phyloP scores from a whole-genome alignment of 345 rosid species.

The Crucihimalaya himalaica region DNA sequence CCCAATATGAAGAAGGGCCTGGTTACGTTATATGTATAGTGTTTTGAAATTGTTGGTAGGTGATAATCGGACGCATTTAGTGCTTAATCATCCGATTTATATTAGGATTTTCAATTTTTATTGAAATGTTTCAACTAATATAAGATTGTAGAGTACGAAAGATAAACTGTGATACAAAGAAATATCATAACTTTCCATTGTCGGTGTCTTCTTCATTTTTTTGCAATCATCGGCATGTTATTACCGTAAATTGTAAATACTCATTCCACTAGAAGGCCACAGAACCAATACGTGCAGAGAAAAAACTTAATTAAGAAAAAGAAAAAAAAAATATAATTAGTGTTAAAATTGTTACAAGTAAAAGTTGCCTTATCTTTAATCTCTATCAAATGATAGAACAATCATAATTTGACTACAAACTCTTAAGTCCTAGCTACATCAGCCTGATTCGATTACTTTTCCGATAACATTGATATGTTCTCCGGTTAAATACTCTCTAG shows the following conservation, averaged over 20 bases:
- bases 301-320: background rate
- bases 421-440: background rate
- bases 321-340: background rate
- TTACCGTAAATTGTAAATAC: background rate
- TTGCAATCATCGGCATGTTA: background rate
- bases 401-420: background rate
- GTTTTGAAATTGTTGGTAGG: too few relatives aligned
- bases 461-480: too few relatives aligned
- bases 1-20: background rate
- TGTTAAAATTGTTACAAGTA: conserved; percentile 17
- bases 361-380: background rate
- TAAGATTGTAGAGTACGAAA: background rate
- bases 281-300: background rate
- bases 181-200: background rate
- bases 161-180: background rate
- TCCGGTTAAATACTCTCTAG: too few relatives aligned
- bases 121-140: too few relatives aligned
- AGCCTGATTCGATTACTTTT: background rate
- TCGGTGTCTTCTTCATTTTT: background rate
- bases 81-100: background rate
- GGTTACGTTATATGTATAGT: background rate
- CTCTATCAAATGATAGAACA: background rate
- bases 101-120: background rate
- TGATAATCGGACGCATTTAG: too few relatives aligned
- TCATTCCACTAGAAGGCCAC: background rate